Evolutionary conservation across 2,329 filamentous ascomycete genomes (phyloP), one percentile per base, ranked within the genome.

Genomic region (Botryotinia narcissicola): DNA sequence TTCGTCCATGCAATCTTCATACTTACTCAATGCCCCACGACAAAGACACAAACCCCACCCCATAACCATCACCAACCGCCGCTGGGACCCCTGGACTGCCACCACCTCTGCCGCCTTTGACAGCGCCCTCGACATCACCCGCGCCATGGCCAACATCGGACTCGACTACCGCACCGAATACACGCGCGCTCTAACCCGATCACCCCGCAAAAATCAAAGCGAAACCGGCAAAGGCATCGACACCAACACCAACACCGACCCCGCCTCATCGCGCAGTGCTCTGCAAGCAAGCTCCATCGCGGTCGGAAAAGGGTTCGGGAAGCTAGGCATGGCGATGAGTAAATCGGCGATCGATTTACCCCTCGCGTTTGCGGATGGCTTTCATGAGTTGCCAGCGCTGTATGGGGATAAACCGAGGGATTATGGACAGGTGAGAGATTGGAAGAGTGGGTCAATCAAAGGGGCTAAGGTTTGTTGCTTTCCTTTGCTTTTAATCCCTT

Each of bases 291-390:
- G 57, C 5, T 44, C 60, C 22, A 71, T 71, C 25, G 54, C 73
- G 12, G 54, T 67, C 14, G 72, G 72, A 59, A 73, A 66, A 63
- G 73, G 73, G 4, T 61, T 73, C 57, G 37, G 61, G 20, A 71
- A 51, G 9, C 35, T 73, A 29, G 60, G 51, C 1, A 54, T 48
- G 9, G 67, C 54, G 2, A 35, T 71, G n/a, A 35, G 60, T 18
- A 73, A 73, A 51, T 35, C 68, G 3, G 70, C 73, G 9, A 57
- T 69, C n/a, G 46, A 71, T 37, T 5, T 71, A 18, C 54, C 59
- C 7, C 40, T 62, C 14, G 59, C 54, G 6, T 14, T 71, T n/a
- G 57, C 54, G 22, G 69, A 71, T 29, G 66, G 66, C 2, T 57
- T 57, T 25, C 66, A 69, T 42, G 51, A 40, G 6, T 29, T 69